These are phyloP conservation scores for Thelephora ganbajun DNA, from an alignment of 768 basidiomycete species.

Conservation along the genomic window DNA sequence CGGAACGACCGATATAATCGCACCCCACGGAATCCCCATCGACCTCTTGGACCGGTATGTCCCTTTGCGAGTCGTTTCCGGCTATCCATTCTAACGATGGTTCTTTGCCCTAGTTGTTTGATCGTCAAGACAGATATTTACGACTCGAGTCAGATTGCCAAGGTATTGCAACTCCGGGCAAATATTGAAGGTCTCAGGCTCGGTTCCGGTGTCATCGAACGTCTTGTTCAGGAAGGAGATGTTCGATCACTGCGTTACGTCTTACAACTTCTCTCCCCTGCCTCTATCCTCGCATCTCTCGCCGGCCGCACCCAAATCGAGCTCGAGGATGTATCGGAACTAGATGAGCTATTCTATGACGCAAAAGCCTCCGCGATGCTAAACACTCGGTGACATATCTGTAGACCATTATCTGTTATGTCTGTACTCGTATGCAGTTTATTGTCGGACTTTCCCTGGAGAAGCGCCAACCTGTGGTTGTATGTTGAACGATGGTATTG, in stretches of 20 bases:
- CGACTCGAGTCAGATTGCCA: constrained; percentile 68
- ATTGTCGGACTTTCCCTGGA: too few relatives aligned
- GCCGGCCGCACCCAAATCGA: constrained; percentile 72
- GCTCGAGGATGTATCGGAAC: constrained; percentile 82
- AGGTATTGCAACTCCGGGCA: constrained; percentile 77
- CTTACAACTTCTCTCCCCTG: constrained; percentile 82
- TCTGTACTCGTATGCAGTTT: too few relatives aligned
- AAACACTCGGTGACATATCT: too few relatives aligned
- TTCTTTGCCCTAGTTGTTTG: constrained; percentile 48
- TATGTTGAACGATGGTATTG: too few relatives aligned
- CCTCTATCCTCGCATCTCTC: constrained; percentile 70
- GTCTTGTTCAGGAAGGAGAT: constrained; percentile 70
- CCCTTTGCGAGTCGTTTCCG: background rate
- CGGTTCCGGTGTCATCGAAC: constrained; percentile 63
- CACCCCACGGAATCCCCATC: constrained; percentile 88
- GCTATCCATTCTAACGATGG: background rate
- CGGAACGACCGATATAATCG: constrained; percentile 82
- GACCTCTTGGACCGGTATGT: constrained; percentile 84
- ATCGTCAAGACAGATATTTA: constrained; percentile 90
- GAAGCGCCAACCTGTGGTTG: too few relatives aligned
- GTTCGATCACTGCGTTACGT: constrained; percentile 81
- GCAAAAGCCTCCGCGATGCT: constrained; percentile 49
- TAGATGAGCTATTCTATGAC: constrained; percentile 91
- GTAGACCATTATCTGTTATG: too few relatives aligned
- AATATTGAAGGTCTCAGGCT: constrained; percentile 77